A percentile compares a stretch with the other conserved stretches of the same genome.
These are phyloP conservation scores for Globisporangium camurandrum DNA, from an alignment of 352 stramenopile species.

Conservation along the genomic window DNA sequence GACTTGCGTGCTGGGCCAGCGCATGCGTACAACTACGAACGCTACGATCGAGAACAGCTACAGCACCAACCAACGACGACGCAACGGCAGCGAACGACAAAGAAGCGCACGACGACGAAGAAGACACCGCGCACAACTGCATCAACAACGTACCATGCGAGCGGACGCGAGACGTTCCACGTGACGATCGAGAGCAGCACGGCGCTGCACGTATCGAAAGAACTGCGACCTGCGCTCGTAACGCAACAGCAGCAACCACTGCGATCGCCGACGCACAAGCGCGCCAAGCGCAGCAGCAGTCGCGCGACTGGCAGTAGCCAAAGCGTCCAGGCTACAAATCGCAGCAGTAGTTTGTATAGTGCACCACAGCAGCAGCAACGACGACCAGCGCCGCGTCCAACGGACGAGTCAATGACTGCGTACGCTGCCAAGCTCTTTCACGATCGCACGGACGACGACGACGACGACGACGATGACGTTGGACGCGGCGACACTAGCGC, in stretches of 20 bases:
- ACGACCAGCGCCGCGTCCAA: not conserved
- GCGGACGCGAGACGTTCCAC: slow-evolving; percentile 17
- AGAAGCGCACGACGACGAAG: slow-evolving; percentile 13
- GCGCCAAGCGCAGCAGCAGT: slow-evolving; percentile 4
- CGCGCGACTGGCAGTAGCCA: not conserved
- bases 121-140: too few relatives aligned
- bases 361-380: not conserved
- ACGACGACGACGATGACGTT: not conserved
- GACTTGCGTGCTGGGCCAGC: slow-evolving; percentile 15
- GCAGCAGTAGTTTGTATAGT: not conserved
- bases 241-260: slow-evolving; percentile 23
- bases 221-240: too few relatives aligned
- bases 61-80: not conserved
- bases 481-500: not conserved
- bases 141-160: slow-evolving; percentile 1
- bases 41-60: too few relatives aligned
- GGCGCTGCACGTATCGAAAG: slow-evolving; percentile 29
- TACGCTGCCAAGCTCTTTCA: slow-evolving; percentile 62
- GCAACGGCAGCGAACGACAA: slow-evolving; percentile 3
- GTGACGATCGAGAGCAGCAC: slow-evolving; percentile 34
- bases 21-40: slow-evolving; percentile 12
- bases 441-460: slow-evolving; percentile 19
- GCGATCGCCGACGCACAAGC: slow-evolving; percentile 13
- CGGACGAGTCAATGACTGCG: slow-evolving; percentile 54
- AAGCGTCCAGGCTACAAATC: slow-evolving; percentile 2